Evolutionary conservation across 1,284 basidiomycete species (phyloP).

Genomic region (Rhodotorula sp.): DNA sequence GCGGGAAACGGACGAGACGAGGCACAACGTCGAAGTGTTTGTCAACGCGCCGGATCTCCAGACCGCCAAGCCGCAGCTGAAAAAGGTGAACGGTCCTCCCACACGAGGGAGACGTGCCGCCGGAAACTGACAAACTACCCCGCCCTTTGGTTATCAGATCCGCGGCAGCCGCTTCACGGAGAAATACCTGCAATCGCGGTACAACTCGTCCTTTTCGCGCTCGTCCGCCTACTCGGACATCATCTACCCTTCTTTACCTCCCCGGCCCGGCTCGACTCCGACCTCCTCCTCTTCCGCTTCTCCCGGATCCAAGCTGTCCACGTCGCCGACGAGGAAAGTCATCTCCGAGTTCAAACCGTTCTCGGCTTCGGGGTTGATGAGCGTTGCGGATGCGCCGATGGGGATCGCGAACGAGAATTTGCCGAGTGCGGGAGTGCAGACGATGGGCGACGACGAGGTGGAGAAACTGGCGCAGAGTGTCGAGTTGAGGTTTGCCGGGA

Average conservation of each 20-base stretch:
- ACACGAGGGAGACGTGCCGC: neutral
- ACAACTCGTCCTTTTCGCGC: slow-evolving; percentile 55
- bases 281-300: slow-evolving; percentile 47
- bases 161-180: slow-evolving; percentile 89
- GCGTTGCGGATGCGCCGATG: slow-evolving; percentile 38
- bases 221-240: slow-evolving; percentile 52
- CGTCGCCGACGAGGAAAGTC: slow-evolving; percentile 70
- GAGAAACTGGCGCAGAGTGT: slow-evolving; percentile 37
- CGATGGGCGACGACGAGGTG: slow-evolving; percentile 27
- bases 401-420: slow-evolving; percentile 22
- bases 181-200: slow-evolving; percentile 78
- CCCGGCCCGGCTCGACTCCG: slow-evolving; percentile 46
- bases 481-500: slow-evolving; percentile 32
- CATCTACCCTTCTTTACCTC: slow-evolving; percentile 44
- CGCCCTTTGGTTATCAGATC: slow-evolving; percentile 58
- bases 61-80: slow-evolving; percentile 74
- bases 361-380: slow-evolving; percentile 62
- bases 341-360: slow-evolving; percentile 86
- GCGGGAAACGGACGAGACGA: slow-evolving; percentile 79
- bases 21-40: slow-evolving; percentile 88
- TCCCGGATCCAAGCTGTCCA: slow-evolving; percentile 52
- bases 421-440: slow-evolving; percentile 7
- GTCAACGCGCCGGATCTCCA: slow-evolving; percentile 68
- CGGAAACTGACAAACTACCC: neutral
- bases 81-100: slow-evolving; percentile 60